Conservation (phyloP, 805 yeast genomes). For the Teunomyces atbi region DNA sequence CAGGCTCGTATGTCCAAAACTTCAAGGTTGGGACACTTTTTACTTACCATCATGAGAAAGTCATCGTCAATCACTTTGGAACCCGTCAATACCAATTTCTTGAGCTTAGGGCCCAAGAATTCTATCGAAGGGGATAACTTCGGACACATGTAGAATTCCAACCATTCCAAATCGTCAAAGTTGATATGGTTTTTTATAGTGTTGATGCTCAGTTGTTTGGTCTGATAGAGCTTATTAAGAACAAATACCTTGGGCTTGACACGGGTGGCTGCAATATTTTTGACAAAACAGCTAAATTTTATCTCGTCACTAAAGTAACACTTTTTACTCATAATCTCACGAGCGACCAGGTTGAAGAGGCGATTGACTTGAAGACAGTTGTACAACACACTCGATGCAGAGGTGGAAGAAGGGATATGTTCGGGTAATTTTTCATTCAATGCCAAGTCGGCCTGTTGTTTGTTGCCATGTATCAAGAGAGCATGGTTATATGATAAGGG, state of each 20-base stretch:
- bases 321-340: constrained; percentile 53
- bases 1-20: constrained; percentile 82
- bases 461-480: constrained; percentile 58
- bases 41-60: constrained; percentile 51
- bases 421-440: constrained; percentile 31
- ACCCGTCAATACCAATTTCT: constrained; percentile 67
- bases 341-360: constrained; percentile 59
- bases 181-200: constrained; percentile 37
- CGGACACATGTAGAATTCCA: constrained; percentile 85
- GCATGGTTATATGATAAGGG: constrained; percentile 74
- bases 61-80: constrained; percentile 60
- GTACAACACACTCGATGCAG: constrained; percentile 35
- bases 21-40: constrained; percentile 56
- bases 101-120: constrained; percentile 26
- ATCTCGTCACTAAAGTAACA: constrained; percentile 51
- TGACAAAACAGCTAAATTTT: constrained; percentile 41
- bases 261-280: constrained; percentile 6
- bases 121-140: constrained; percentile 51
- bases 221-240: constrained; percentile 60
- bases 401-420: constrained; percentile 4
- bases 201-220: constrained; percentile 55
- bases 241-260: constrained; percentile 48
- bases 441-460: constrained; percentile 43
- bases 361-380: constrained; percentile 69
- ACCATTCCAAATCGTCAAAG: constrained; percentile 56